Conservation (phyloP, 352 stramenopile genomes). For the Phytophthora pistaciae region DNA sequence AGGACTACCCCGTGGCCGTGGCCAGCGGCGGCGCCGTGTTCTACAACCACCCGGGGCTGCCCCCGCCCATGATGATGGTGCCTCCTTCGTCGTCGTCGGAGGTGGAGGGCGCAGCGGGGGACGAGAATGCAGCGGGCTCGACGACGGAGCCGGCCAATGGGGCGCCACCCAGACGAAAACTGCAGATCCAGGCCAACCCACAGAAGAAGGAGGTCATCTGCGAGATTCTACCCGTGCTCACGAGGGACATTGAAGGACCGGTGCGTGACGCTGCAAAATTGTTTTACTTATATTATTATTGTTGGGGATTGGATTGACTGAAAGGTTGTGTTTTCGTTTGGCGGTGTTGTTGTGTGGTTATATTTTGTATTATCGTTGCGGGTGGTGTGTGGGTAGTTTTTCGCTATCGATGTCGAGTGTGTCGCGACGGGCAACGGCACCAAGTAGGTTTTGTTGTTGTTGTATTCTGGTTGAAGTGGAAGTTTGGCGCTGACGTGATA, state of each 20-base stretch:
- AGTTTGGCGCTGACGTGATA: background rate
- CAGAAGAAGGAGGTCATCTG: conserved; percentile 79
- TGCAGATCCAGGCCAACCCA: conserved; percentile 78
- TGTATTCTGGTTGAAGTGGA: background rate
- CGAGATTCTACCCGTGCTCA: conserved; percentile 80
- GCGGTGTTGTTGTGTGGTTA: background rate
- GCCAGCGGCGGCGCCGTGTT: conserved; percentile 35
- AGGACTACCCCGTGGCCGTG: conserved; percentile 32
- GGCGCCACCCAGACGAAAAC: conserved; percentile 34
- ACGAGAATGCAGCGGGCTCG: conserved; percentile 22
- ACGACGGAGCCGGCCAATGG: conserved; percentile 6
- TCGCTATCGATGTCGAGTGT: conserved; percentile 95
- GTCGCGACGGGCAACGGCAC: conserved; percentile 88
- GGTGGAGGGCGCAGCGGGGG: background rate
- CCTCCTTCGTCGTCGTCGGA: conserved; percentile 1
- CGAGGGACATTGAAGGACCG: conserved; percentile 80
- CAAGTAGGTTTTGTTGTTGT: conserved; percentile 49
- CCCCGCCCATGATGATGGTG: conserved; percentile 36
- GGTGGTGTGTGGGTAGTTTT: conserved; percentile 61
- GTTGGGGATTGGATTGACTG: background rate
- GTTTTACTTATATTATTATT: background rate
- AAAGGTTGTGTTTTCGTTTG: conserved; percentile 9
- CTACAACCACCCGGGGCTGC: conserved; percentile 40
- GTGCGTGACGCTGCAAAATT: conserved; percentile 33
- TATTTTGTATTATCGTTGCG: no score